These are phyloP conservation scores for Capniomyces stellatus DNA, from an alignment of 371 early-diverging fungal genomes.

Conservation along the genomic window DNA sequence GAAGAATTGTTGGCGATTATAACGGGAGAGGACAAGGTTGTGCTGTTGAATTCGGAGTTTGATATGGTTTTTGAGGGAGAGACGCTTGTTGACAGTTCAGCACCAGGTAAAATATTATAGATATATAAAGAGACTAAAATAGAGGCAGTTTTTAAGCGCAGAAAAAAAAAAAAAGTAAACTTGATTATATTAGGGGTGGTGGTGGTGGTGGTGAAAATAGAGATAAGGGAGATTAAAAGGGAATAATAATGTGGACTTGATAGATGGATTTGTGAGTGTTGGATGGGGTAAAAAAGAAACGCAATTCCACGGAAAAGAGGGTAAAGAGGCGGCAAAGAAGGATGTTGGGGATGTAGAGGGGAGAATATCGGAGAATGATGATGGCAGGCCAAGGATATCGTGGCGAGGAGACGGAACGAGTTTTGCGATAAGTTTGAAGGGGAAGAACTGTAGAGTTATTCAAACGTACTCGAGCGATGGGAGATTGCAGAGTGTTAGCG, in stretches of 20 bases:
- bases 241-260: constrained; percentile 42
- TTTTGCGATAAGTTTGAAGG: constrained; percentile 38
- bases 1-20: constrained; percentile 68
- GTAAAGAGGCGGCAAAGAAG: constrained; percentile 55
- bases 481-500: constrained; percentile 56
- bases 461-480: constrained; percentile 77
- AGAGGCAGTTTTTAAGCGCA: too few species aligned
- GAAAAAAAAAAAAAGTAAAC: too few species aligned
- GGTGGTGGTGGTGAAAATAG: background rate
- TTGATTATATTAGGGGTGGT: too few species aligned
- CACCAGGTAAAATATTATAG: too few species aligned
- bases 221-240: constrained; percentile 26
- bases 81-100: background rate
- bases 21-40: constrained; percentile 53
- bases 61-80: constrained; percentile 55
- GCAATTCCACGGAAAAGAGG: constrained; percentile 87
- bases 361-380: constrained; percentile 44
- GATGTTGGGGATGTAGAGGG: constrained; percentile 7
- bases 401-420: constrained; percentile 87
- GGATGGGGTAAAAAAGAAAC: constrained; percentile 97
- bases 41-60: constrained; percentile 86
- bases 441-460: constrained; percentile 24
- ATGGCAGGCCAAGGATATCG: constrained; percentile 45
- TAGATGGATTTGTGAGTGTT: constrained; percentile 32
- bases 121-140: too few species aligned